Conservation (phyloP, 805 yeast species). For the Kazachstania kunashirensis region DNA sequence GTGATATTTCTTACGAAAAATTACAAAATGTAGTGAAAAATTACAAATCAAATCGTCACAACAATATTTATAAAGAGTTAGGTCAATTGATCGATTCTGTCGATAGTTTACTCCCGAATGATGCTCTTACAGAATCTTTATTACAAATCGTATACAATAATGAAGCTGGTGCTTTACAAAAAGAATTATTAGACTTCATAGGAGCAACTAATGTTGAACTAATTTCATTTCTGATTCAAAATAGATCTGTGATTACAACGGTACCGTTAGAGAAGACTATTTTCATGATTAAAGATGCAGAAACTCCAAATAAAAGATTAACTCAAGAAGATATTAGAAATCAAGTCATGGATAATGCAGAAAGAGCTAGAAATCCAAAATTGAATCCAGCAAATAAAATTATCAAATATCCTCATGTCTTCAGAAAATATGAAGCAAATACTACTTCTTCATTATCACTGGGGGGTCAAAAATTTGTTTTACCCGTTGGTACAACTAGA, state of each 20-base stretch:
- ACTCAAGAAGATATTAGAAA: constrained; percentile 47
- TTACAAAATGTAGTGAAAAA: constrained; percentile 14
- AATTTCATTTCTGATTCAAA: constrained; percentile 37
- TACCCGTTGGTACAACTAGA: constrained; percentile 76
- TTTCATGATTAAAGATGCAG: constrained; percentile 14
- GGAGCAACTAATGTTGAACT: constrained; percentile 84
- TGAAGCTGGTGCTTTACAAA: constrained; percentile 56
- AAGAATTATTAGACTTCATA: constrained; percentile 62
- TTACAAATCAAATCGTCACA: constrained; percentile 8
- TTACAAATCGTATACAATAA: constrained; percentile 24
- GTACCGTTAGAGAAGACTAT: constrained; percentile 14
- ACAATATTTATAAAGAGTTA: constrained; percentile 14
- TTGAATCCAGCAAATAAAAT: constrained; percentile 38
- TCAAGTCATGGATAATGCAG: constrained; percentile 42
- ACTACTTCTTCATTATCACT: constrained; percentile 50
- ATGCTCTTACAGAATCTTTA: constrained; percentile 26
- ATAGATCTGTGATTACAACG: constrained; percentile 9
- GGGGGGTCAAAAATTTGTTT: constrained; percentile 67
- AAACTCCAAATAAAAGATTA: constrained; percentile 30
- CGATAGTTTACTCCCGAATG: constrained; percentile 26
- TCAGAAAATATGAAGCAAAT: constrained; percentile 56
- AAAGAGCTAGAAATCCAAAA: constrained; percentile 39
- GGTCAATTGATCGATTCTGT: constrained; percentile 10
- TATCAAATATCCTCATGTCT: constrained; percentile 79
- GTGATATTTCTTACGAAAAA: constrained; percentile 22